Percentiles rank a stretch among this genome's conserved stretches.
These are phyloP conservation scores for Cyberlindnera mrakii DNA, from an alignment of 805 yeast species.

Conservation along the genomic window DNA sequence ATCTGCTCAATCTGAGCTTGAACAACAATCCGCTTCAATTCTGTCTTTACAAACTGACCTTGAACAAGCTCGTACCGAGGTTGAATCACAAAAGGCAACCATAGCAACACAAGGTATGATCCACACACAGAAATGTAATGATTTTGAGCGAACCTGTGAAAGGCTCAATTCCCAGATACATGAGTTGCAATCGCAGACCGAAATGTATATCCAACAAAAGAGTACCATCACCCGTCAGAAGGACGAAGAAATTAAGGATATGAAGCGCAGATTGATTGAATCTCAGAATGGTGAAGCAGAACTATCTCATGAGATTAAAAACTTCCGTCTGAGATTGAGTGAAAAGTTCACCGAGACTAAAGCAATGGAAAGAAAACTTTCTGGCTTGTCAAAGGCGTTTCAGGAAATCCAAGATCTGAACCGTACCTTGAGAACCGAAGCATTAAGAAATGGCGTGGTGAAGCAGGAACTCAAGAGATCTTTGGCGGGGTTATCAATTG, in stretches of 20 bases:
- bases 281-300: background rate
- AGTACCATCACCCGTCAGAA: conserved; percentile 5
- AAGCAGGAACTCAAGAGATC: conserved; percentile 11
- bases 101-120: background rate
- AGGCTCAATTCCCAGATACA: background rate
- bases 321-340: conserved; percentile 6
- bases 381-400: background rate
- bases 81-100: background rate
- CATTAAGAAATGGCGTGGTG: conserved; percentile 3
- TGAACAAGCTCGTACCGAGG: background rate
- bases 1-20: conserved; percentile 5
- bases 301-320: background rate
- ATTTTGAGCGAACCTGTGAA: conserved; percentile 1
- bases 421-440: conserved; percentile 9
- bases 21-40: background rate
- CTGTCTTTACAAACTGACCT: background rate
- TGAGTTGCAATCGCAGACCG: background rate
- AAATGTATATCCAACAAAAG: background rate
- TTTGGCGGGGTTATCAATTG: conserved; percentile 2
- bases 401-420: conserved; percentile 4
- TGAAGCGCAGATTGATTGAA: conserved; percentile 3
- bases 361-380: conserved; percentile 2
- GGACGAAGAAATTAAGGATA: conserved; percentile 11
- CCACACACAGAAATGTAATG: conserved; percentile 1
- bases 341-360: conserved; percentile 5